Evolutionary conservation across 2,329 filamentous ascomycete species (phyloP), one percentile per base, ranked within the genome.

Genomic region (Colletotrichum noveboracense): DNA sequence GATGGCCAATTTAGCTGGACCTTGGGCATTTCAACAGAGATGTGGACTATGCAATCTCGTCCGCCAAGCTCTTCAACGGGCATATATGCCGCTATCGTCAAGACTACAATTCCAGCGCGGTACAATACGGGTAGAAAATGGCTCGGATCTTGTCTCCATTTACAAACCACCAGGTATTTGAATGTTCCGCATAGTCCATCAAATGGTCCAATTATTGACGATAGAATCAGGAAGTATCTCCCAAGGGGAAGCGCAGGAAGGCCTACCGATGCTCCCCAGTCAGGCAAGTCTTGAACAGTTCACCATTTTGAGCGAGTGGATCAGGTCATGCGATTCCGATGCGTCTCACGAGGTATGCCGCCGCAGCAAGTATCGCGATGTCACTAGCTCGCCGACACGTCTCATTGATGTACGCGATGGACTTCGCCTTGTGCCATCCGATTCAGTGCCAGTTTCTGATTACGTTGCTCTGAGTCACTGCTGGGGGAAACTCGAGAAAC

Each of bases 381-480:
- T 28, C 32, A 32, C 21, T 26, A 48, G 32, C 3, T 58, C 36
- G 66, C 71, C 71, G 13, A 74, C 71, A 6, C 71, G 71, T 5
- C 66, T 74, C 4, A 32, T 74, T 48, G 58, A 65, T 21, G 66
- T 70, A 8, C 58, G 32, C 4, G 26, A 65, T 12, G 65, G 58
- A 12, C 34, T 74, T 4, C 32, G 24, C 7, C 12, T 74, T 12
- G 8, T 74, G 34, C 12, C 8, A 2, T 64, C 55, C 7, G 38
- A 43, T 10, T 43, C 38, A n/a, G 36, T 69, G n/a, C 13, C 24
- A 18, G 24, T 28, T 14, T 48, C 38, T 18, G 36, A 26, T 5
- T 77, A 77, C 26, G 36, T 74, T 7, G 68, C 75, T 32, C 26
- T 83, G 13, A 79, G 78, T 38, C 79, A 80, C 43, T 79, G 78